These are phyloP conservation scores for Pythium folliculosum DNA, from an alignment of 352 stramenopile species.

Conservation along the genomic window DNA sequence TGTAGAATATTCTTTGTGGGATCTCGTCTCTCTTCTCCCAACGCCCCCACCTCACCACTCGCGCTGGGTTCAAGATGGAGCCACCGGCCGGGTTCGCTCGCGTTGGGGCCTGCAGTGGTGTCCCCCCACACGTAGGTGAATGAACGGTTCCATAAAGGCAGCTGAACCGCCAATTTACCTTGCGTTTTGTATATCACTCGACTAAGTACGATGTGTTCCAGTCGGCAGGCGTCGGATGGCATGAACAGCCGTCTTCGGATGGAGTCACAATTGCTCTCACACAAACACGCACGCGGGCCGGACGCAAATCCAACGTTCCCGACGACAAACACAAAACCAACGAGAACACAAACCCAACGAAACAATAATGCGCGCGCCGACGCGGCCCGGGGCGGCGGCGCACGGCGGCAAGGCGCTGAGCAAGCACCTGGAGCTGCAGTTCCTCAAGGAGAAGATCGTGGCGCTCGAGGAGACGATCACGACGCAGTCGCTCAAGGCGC, in stretches of 20 bases:
- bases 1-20: not conserved
- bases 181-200: not conserved
- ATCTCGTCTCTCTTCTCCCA: not conserved
- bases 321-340: not conserved
- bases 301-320: not conserved
- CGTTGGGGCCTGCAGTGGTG: too few species aligned
- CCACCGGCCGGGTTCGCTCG: not conserved
- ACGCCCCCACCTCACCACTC: not conserved
- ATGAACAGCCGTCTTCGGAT: not conserved
- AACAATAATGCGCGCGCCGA: not conserved
- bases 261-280: not conserved
- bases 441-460: slow-evolving; percentile 25
- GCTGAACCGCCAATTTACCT: not conserved
- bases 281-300: not conserved
- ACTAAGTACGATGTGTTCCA: not conserved
- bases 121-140: not conserved
- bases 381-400: not conserved
- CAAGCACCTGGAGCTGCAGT: slow-evolving; percentile 26
- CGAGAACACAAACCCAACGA: not conserved
- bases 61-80: not conserved
- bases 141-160: slow-evolving; percentile 1
- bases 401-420: not conserved
- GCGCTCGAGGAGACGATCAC: slow-evolving; percentile 33
- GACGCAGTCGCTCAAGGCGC: slow-evolving; percentile 48
- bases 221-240: not conserved